Evolutionary conservation across 1,284 basidiomycete genomes (phyloP).

Genomic region (Apiotrichum akiyoshidainum): DNA sequence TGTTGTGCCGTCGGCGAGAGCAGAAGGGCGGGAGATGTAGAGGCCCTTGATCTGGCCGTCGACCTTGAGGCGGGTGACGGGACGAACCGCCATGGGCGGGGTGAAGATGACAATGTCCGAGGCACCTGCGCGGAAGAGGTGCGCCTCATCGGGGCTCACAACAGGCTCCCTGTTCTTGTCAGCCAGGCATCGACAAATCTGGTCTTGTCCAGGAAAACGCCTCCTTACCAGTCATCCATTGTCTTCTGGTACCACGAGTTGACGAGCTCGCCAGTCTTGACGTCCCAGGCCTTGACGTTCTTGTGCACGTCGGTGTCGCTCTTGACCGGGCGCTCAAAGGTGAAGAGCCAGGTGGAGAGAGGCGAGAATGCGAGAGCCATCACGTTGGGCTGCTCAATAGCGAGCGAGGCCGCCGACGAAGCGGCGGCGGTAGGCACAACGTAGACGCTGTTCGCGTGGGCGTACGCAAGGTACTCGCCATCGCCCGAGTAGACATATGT

Average conservation of each 20-base stretch:
- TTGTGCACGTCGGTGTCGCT: constrained; percentile 48
- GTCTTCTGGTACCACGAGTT: constrained; percentile 48
- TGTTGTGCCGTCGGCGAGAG: constrained; percentile 33
- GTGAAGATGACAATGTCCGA: constrained; percentile 80
- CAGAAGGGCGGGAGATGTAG: constrained; percentile 39
- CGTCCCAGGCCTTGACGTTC: constrained; percentile 49
- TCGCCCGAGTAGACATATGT: constrained; percentile 81
- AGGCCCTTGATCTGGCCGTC: constrained; percentile 47
- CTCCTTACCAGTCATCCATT: constrained; percentile 43
- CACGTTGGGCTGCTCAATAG: constrained; percentile 60
- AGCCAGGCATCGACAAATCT: no score
- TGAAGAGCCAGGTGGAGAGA: constrained; percentile 83
- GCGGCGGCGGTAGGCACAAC: constrained; percentile 33
- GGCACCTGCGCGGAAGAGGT: constrained; percentile 65
- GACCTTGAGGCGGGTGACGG: constrained; percentile 37
- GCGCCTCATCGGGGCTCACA: constrained; percentile 85
- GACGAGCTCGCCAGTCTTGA: constrained; percentile 42
- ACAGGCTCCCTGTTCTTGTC: constrained; percentile 63
- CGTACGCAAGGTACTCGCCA: constrained; percentile 82
- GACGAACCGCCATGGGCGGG: constrained; percentile 36
- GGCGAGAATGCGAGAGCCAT: constrained; percentile 88
- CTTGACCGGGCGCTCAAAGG: constrained; percentile 74
- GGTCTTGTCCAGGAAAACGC: no score
- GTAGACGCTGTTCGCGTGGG: constrained; percentile 59
- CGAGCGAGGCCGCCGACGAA: constrained; percentile 26